These are phyloP conservation scores for Hemileccinum rubropunctum DNA, from an alignment of 768 basidiomycete genomes.

Conservation along the genomic window DNA sequence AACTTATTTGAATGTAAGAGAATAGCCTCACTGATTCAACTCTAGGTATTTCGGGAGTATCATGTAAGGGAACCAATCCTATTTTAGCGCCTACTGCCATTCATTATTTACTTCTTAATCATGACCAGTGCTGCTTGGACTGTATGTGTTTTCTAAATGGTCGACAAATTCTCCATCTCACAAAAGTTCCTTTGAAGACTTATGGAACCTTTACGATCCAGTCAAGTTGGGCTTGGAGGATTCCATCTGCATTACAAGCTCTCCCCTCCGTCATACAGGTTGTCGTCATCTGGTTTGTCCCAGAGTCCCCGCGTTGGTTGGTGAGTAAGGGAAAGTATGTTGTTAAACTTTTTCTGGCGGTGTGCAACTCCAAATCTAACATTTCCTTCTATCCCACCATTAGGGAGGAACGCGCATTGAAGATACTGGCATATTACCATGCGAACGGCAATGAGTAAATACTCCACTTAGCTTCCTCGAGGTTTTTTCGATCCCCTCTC, in stretches of 20 bases:
- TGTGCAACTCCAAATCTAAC: not conserved
- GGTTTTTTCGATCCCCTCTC: not conserved
- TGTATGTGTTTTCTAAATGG: not conserved
- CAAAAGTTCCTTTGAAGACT: constrained; percentile 2
- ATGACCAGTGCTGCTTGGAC: constrained; percentile 62
- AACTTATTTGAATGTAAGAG: constrained; percentile 4
- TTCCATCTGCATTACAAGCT: constrained; percentile 15
- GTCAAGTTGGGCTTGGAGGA: constrained; percentile 18
- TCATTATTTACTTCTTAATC: not conserved
- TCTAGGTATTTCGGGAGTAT: constrained; percentile 34
- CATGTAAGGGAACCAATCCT: constrained; percentile 20
- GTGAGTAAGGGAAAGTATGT: constrained; percentile 34
- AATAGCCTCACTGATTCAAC: not conserved
- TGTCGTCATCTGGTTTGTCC: constrained; percentile 27
- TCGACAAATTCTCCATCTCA: not conserved
- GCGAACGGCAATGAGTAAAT: constrained; percentile 38
- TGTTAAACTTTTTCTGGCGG: too few relatives aligned
- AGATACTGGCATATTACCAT: constrained; percentile 41
- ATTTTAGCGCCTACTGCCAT: not conserved
- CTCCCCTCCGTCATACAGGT: constrained; percentile 12
- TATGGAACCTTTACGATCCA: constrained; percentile 15
- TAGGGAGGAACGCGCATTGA: constrained; percentile 34
- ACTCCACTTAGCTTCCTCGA: not conserved
- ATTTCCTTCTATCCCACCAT: not conserved
- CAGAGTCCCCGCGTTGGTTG: constrained; percentile 40